phyloP scores from a whole-genome alignment of 306 rosid genomes.

The Cicer pinnatifidum region DNA sequence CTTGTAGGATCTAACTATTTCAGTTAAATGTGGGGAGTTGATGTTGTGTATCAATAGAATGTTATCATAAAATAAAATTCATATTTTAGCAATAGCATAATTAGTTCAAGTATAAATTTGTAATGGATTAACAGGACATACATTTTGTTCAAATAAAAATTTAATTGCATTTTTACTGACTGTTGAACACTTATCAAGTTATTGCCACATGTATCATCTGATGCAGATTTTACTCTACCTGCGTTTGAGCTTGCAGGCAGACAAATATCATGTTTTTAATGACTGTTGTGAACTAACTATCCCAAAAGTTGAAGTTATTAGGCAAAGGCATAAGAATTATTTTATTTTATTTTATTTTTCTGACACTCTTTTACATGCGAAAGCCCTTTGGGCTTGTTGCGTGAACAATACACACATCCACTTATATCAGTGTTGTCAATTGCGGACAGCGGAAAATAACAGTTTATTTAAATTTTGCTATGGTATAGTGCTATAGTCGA shows the following conservation, averaged over 20 bases:
- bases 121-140: conserved; percentile 9
- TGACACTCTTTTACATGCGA: not conserved
- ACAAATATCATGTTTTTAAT: conserved; percentile 1
- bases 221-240: conserved; percentile 10
- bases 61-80: not conserved
- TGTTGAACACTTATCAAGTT: conserved; percentile 23
- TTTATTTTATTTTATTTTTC: not conserved
- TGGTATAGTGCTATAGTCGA: too few species aligned
- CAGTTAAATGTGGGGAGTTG: conserved; percentile 27
- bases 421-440: not conserved
- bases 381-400: not conserved
- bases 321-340: not conserved
- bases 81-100: conserved; percentile 5
- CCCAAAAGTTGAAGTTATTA: not conserved
- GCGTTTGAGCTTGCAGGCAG: conserved; percentile 13
- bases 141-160: conserved; percentile 14
- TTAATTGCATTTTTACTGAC: conserved; percentile 9
- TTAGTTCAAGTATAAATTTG: conserved; percentile 27
- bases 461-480: too few species aligned
- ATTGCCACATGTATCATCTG: conserved; percentile 12
- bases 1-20: not conserved
- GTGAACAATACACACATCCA: not conserved
- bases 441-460: too few species aligned
- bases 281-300: conserved; percentile 7
- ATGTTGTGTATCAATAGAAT: not conserved